A percentile compares a stretch with the other conserved stretches of the same genome.
Evolutionary conservation across 352 stramenopile genomes (phyloP).

Genomic region (Saprolegnia parasitica): DNA sequence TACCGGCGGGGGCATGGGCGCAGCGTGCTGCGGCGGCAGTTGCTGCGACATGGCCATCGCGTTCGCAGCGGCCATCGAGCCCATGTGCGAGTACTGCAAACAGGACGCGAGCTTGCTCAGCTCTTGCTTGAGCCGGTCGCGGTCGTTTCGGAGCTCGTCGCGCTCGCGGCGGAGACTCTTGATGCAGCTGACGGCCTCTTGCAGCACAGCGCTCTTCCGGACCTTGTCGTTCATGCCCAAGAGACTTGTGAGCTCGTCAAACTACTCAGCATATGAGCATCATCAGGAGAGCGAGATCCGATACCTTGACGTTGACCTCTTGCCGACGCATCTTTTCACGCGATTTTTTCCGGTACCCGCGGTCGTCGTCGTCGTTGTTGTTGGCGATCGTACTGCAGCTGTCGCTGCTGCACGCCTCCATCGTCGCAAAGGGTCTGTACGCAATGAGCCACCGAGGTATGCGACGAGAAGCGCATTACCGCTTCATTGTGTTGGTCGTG

Average conservation of each 20-base stretch:
- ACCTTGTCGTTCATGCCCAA: slow-evolving; percentile 70
- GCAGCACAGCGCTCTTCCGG: slow-evolving; percentile 64
- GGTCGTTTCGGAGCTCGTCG: slow-evolving; percentile 53
- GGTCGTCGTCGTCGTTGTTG: slow-evolving; percentile 42
- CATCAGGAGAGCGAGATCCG: neutral
- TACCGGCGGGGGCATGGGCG: neutral
- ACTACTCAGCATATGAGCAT: slow-evolving; percentile 33
- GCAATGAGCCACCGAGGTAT: neutral
- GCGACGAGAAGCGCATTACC: slow-evolving; percentile 30
- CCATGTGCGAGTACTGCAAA: slow-evolving; percentile 59
- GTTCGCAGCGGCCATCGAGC: slow-evolving; percentile 44
- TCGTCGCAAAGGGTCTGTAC: slow-evolving; percentile 36
- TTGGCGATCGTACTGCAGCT: slow-evolving; percentile 49
- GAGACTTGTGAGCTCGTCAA: slow-evolving; percentile 65
- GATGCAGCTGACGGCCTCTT: slow-evolving; percentile 62
- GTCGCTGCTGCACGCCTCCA: slow-evolving; percentile 41
- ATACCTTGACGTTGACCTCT: slow-evolving; percentile 76
- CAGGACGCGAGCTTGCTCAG: slow-evolving; percentile 59
- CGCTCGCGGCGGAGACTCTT: slow-evolving; percentile 58
- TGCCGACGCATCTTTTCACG: slow-evolving; percentile 71
- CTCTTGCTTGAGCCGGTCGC: slow-evolving; percentile 60
- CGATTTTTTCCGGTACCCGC: slow-evolving; percentile 67
- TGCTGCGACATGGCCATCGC: slow-evolving; percentile 41
- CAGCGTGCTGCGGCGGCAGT: neutral
- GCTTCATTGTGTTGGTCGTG: slow-evolving; percentile 34